Percentiles rank a stretch among this genome's conserved stretches.
phyloP scores from a whole-genome alignment of 345 rosid species.

The Gossypium stocksii region DNA sequence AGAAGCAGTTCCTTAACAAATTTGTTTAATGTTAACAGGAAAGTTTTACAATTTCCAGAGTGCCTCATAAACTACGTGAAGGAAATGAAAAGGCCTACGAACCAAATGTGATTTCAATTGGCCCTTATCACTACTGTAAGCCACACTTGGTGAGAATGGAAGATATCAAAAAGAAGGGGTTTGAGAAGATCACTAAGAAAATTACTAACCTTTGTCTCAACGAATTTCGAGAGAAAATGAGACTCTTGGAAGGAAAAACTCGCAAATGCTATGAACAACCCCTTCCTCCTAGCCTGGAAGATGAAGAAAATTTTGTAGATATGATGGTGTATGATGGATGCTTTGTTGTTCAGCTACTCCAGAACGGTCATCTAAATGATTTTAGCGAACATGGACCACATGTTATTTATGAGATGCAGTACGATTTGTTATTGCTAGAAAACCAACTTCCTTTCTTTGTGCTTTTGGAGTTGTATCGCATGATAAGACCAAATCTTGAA shows the following conservation, averaged over 20 bases:
- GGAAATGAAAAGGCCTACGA: too few species aligned
- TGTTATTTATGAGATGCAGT: fast-evolving
- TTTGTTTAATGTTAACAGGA: too few species aligned
- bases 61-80: too few species aligned
- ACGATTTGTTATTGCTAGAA: background rate
- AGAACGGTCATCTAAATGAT: fast-evolving
- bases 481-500: background rate
- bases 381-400: too few species aligned
- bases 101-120: too few species aligned
- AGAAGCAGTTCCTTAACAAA: too few species aligned
- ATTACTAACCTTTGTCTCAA: too few species aligned
- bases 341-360: background rate
- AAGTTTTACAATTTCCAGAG: too few species aligned
- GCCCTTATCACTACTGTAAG: too few species aligned
- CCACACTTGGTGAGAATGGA: too few species aligned
- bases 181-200: background rate
- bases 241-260: background rate
- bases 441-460: background rate
- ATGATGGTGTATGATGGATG: background rate
- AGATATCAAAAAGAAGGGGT: background rate
- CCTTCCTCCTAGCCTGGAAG: fast-evolving
- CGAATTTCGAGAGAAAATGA: background rate
- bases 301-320: background rate
- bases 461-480: background rate
- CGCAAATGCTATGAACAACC: background rate